Evolutionary conservation across 1,284 basidiomycete species (phyloP), one percentile per base, ranked within the genome.

Genomic region (Entoloma clypeatum): DNA sequence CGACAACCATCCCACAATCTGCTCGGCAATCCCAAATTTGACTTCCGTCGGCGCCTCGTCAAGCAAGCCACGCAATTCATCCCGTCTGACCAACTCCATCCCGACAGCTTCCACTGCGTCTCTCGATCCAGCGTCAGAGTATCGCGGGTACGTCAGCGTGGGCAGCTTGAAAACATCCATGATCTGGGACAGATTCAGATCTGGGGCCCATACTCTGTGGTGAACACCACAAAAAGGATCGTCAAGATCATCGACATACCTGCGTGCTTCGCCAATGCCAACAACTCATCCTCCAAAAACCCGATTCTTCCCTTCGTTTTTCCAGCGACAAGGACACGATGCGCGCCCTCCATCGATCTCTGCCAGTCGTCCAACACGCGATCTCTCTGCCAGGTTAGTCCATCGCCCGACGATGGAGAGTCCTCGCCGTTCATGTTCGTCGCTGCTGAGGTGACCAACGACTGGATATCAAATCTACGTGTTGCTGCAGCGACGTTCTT

Each of bases 111-210:
- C 79, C 0, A 88, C 82, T 3, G 81, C 82, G 36, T 79, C 71
- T 43, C 83, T 70, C 2, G 90, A 92, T 38, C 69, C 58, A 2
- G 74, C 63, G 58, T 93, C 90, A 32, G 77, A 65, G 67, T 92
- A 92, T 51, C 81, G 79, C 9, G 86, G 74, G 57, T 88, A 86
- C 0, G 86, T 91, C 31, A 79, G 64, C 1, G 82, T 81, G 33
- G 92, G 64, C 1, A 91, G 64, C 48, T 73, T 71, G 60, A 92
- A 84, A 21, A 93, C 59, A 54, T 91, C 87, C 59, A 82, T 58
- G 13, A 70, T 72, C 56, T 90, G 81, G 0, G 75, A 67, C 25
- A 83, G 63, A 34, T 67, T 71, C 35, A 91, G 67, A 55, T 84
- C 86, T 89, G 42, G 18, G 43, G 41, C 22, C 33, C 41, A 36